Conservation (phyloP, 176 grass and related monocot genomes). For the Neostapfia colusana region DNA sequence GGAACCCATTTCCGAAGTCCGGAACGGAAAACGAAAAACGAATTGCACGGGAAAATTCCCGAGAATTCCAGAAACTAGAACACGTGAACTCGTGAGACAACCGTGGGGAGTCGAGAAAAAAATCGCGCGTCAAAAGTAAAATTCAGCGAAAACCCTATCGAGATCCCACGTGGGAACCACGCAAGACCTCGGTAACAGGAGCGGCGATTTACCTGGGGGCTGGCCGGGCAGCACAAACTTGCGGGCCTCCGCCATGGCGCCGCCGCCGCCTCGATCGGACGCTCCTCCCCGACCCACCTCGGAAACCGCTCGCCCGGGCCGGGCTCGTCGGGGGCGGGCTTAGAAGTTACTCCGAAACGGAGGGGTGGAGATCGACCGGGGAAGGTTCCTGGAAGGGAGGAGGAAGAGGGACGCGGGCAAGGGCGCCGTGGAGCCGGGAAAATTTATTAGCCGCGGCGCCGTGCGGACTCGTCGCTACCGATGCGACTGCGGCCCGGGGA, state of each 20-base stretch:
- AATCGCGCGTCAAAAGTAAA: not conserved
- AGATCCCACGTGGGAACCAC: not conserved
- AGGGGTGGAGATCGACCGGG: too few relatives aligned
- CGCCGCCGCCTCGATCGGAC: not conserved
- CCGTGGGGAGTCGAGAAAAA: not conserved
- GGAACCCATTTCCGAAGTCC: not conserved
- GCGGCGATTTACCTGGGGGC: constrained; percentile 21
- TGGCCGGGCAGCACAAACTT: constrained; percentile 35
- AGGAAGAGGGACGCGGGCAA: too few relatives aligned
- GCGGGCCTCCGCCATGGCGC: constrained; percentile 39
- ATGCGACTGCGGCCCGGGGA: too few relatives aligned
- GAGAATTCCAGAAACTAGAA: not conserved
- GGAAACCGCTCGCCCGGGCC: too few relatives aligned
- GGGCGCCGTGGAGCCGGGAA: constrained; percentile 25
- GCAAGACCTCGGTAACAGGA: not conserved
- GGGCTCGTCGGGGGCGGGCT: constrained; percentile 21
- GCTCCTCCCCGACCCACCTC: not conserved
- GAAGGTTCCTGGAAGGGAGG: too few relatives aligned
- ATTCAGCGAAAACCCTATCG: not conserved
- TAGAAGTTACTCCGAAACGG: too few relatives aligned
- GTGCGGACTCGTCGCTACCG: not conserved
- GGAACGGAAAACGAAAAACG: not conserved
- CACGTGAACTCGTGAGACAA: not conserved
- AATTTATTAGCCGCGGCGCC: not conserved
- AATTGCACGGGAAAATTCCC: not conserved